phyloP scores from a whole-genome alignment of 192 early-diverging fungal species.

The Oehlia diaphana region DNA sequence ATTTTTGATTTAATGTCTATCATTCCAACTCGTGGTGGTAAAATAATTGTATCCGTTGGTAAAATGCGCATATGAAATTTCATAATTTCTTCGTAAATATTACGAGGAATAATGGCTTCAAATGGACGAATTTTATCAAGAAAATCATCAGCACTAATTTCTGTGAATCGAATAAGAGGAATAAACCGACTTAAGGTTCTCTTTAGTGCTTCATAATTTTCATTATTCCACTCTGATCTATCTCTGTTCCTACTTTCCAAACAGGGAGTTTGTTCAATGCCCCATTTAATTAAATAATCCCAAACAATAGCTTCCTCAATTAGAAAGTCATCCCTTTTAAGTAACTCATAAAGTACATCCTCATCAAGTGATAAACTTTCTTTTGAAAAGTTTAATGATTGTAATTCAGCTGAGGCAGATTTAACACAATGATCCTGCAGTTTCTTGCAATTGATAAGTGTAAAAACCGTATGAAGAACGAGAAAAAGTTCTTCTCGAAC shows the following conservation, averaged over 20 bases:
- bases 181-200: not conserved
- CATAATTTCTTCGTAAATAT: not conserved
- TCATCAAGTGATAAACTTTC: no score
- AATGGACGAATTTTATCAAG: not conserved
- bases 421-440: not conserved
- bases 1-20: not conserved
- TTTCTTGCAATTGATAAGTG: no score
- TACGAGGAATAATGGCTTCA: not conserved
- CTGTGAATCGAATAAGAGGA: constrained; percentile 5
- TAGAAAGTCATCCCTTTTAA: not conserved
- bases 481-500: no score
- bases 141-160: not conserved
- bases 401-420: not conserved
- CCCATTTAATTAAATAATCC: not conserved
- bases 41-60: no score
- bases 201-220: constrained; percentile 2
- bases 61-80: not conserved
- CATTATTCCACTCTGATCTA: constrained; percentile 9
- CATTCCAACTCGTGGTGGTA: not conserved
- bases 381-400: no score
- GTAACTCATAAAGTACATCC: no score
- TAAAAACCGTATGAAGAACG: no score
- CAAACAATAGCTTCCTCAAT: constrained; percentile 16
- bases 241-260: not conserved
- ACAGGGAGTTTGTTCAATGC: not conserved